Evolutionary conservation across 176 grass and related monocot genomes (phyloP), one percentile per base, ranked within the genome.

Genomic region (Tillandsia fasciculata): DNA sequence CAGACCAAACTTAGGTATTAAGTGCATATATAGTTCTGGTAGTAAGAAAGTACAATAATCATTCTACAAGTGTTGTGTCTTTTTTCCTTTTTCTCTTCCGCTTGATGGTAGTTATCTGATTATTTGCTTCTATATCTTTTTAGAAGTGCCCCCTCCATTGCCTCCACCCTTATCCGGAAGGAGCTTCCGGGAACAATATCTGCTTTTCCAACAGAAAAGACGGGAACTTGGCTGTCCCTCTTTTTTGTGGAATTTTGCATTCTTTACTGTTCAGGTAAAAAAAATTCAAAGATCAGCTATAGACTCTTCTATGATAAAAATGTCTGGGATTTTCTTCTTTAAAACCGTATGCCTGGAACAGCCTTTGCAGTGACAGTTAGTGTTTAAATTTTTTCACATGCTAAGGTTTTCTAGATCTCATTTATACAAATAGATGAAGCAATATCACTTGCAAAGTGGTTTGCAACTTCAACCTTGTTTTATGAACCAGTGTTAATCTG

Each of bases 171-270:
- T 74, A 70, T 73, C 79, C 73, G 93, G 83, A 83, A 85, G 63
- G 76, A 92, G 79, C 29, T 79, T 72, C 2, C 29, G 64, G 56
- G 84, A 87, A 52, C 79, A 96, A 66, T 96, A 80, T 54, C 10
- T 81, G 48, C 49, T 90, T 10, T 92, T 90, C 58, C 78, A 26
- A 56, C 76, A 85, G 88, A 90, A 83, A 89, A 96, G 52, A 64
- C 80, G 73, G 76, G 86, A 90, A 50, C 89, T 96, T 68, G 81
- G 81, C 22, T 89, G 92, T 26, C 92, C 92, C 48, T 87, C 92
- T n/a, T 89, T 72, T 71, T 67, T 92, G 65, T 96, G 92, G 92
- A 92, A 96, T 64, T 87, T 91, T n/a, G 71, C 81, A 48, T 92
- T 87, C 76, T 48, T 89, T 26, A 65, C 65, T 5, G 86, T 92